Evolutionary conservation across 345 rosid species (phyloP).

Genomic region (Moricandia arvensis): DNA sequence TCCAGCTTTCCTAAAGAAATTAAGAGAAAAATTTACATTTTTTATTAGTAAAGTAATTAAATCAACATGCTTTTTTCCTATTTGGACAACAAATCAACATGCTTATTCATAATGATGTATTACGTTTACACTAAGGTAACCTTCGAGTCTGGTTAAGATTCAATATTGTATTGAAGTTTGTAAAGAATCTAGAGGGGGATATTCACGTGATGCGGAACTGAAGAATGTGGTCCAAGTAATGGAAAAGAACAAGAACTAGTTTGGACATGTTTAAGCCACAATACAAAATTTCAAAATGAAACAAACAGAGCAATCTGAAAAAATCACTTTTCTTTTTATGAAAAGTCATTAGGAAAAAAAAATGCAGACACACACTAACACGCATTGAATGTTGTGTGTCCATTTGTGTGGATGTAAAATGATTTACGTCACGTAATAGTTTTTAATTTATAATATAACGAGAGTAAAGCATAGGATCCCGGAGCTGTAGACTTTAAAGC

Average conservation of each 20-base stretch:
- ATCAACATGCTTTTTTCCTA: not conserved
- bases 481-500: not conserved
- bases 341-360: not conserved
- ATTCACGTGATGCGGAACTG: constrained; percentile 23
- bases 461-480: not conserved
- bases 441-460: not conserved
- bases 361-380: not conserved
- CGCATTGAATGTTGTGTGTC: not conserved
- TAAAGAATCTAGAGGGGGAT: not conserved
- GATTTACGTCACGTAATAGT: not conserved
- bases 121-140: not conserved
- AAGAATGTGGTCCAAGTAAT: constrained; percentile 5
- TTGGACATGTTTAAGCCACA: constrained; percentile 9
- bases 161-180: not conserved
- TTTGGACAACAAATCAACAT: not conserved
- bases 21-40: not conserved
- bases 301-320: constrained; percentile 18
- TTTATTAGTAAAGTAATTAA: not conserved
- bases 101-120: not conserved
- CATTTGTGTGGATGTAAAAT: no score
- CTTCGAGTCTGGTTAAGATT: no score
- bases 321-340: constrained; percentile 2
- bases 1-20: constrained; percentile 65
- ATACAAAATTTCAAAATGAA: constrained; percentile 2
- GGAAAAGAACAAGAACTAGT: not conserved